These are phyloP conservation scores for Collybia sp. DNA, from an alignment of 768 basidiomycete genomes.

Conservation along the genomic window DNA sequence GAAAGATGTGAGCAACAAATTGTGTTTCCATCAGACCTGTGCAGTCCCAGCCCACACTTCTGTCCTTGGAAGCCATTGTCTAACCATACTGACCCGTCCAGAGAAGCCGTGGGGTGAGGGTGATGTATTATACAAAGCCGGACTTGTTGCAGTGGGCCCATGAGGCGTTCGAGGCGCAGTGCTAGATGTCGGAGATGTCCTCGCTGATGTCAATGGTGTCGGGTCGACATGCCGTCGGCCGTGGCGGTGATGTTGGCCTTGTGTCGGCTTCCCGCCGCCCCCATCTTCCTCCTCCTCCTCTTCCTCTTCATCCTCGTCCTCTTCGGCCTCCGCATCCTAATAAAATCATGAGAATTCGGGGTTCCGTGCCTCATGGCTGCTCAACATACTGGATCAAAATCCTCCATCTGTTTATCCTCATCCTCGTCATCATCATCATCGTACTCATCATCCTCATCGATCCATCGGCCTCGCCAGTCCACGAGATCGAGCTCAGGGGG, in stretches of 20 bases:
- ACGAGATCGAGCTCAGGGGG: constrained; percentile 80
- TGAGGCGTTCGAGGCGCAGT: constrained; percentile 41
- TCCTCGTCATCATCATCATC: constrained; percentile 70
- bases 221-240: constrained; percentile 31
- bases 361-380: neutral
- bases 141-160: constrained; percentile 26
- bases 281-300: constrained; percentile 63
- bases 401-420: constrained; percentile 77
- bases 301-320: constrained; percentile 53
- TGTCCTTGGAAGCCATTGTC: constrained; percentile 38
- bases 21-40: constrained; percentile 24
- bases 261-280: constrained; percentile 31
- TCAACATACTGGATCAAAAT: constrained; percentile 72
- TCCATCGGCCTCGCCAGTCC: constrained; percentile 90
- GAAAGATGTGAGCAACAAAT: constrained; percentile 8
- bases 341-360: constrained; percentile 1
- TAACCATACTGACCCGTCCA: constrained; percentile 45
- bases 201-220: constrained; percentile 39
- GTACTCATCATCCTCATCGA: constrained; percentile 55
- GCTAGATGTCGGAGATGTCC: constrained; percentile 48
- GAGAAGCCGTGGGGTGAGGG: constrained; percentile 21
- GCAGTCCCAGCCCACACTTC: constrained; percentile 32
- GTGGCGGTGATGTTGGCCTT: constrained; percentile 19
- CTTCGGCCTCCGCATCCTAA: constrained; percentile 44
- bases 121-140: constrained; percentile 22